Evolutionary conservation across 495 filamentous ascomycete genomes (phyloP).

Genomic region (Cercophora scortea): DNA sequence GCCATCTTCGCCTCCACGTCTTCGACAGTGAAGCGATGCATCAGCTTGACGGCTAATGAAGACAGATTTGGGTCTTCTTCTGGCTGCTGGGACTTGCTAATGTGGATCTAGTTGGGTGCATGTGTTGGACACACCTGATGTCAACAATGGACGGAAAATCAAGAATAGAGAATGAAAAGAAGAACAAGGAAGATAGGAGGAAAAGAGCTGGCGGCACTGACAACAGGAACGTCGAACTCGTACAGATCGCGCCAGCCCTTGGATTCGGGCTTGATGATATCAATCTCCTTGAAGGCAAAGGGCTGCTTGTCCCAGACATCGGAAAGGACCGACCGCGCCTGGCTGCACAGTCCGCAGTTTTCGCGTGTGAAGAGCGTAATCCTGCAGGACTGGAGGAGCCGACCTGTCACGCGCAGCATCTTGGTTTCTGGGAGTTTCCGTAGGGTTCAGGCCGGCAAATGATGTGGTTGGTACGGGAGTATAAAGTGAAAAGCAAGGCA

Average conservation of each 20-base stretch:
- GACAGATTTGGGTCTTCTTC: conserved; percentile 43
- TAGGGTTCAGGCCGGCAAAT: too few species aligned
- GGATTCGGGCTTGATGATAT: conserved; percentile 62
- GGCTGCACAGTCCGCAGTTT: conserved; percentile 71
- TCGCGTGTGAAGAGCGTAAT: conserved; percentile 78
- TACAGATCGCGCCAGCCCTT: conserved; percentile 72
- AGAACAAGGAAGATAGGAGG: not conserved
- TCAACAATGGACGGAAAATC: not conserved
- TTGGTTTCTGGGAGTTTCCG: not conserved
- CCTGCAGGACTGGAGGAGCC: conserved; percentile 51
- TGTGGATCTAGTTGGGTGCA: conserved; percentile 51
- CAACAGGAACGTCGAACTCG: conserved; percentile 85
- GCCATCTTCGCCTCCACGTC: conserved; percentile 68
- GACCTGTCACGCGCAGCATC: conserved; percentile 37
- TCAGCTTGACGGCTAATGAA: conserved; percentile 63
- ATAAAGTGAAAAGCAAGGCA: too few species aligned
- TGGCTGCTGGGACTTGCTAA: conserved; percentile 39
- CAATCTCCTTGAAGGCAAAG: conserved; percentile 70
- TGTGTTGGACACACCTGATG: too few species aligned
- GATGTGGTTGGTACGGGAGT: too few species aligned
- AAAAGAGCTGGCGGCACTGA: conserved; percentile 23
- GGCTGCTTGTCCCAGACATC: conserved; percentile 58
- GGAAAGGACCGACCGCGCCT: conserved; percentile 64
- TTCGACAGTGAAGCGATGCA: conserved; percentile 70
- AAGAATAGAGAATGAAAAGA: too few species aligned